Conservation (phyloP, 768 basidiomycete genomes). For the Lentinula lateritia region DNA sequence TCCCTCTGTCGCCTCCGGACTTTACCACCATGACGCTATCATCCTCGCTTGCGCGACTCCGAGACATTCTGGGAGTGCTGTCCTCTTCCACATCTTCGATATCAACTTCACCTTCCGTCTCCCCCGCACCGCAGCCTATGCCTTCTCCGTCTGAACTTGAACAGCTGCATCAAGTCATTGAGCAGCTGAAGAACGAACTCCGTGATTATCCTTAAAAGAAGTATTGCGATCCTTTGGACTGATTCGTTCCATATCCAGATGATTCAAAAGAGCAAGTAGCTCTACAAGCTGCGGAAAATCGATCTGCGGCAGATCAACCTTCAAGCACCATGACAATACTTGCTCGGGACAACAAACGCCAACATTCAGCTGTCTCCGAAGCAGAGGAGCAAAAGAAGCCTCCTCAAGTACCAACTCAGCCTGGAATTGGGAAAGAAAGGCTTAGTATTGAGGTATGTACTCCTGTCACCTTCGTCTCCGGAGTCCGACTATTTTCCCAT, state of each 20-base stretch:
- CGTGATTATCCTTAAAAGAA: conserved; percentile 32
- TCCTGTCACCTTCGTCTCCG: conserved; percentile 3
- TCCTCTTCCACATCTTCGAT: conserved; percentile 19
- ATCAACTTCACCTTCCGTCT: conserved; percentile 12
- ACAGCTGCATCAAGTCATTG: conserved; percentile 43
- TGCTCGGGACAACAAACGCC: conserved; percentile 49
- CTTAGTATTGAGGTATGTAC: conserved; percentile 55
- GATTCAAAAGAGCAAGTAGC: conserved; percentile 41
- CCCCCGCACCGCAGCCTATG: conserved; percentile 12
- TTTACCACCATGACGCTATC: conserved; percentile 44
- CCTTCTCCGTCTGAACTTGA: conserved; percentile 38
- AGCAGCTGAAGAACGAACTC: conserved; percentile 49
- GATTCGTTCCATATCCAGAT: conserved; percentile 25
- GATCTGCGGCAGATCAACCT: conserved; percentile 40
- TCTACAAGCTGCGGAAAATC: conserved; percentile 39
- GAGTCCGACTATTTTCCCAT: not conserved
- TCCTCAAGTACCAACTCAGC: conserved; percentile 54
- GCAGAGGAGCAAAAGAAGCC: conserved; percentile 57
- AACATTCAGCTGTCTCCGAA: conserved; percentile 45
- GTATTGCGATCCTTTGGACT: not conserved
- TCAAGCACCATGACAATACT: conserved; percentile 35
- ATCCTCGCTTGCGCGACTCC: conserved; percentile 36
- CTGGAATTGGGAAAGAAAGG: conserved; percentile 65
- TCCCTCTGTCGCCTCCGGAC: conserved; percentile 48
- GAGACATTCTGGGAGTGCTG: conserved; percentile 25